Conservation (phyloP, 768 basidiomycete species). For the Boletellus sp. region DNA sequence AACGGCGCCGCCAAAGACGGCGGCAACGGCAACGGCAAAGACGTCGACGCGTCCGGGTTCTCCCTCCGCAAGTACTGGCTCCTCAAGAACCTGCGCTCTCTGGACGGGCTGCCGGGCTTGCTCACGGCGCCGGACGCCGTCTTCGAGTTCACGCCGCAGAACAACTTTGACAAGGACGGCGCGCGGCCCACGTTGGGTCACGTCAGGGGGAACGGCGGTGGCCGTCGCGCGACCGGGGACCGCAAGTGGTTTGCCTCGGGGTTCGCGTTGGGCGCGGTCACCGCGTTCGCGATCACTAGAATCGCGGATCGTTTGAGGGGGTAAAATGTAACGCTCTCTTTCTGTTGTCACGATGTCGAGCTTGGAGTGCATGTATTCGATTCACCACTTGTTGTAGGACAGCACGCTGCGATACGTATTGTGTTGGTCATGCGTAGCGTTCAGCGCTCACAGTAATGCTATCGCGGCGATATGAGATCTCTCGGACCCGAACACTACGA, state of each 20-base stretch:
- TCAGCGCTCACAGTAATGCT: too few species aligned
- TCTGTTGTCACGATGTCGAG: too few species aligned
- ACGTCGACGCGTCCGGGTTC: slow-evolving; percentile 4
- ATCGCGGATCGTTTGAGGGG: not conserved
- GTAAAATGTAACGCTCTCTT: not conserved
- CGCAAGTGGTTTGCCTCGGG: slow-evolving; percentile 17
- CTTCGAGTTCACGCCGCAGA: slow-evolving; percentile 5
- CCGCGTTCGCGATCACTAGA: slow-evolving; percentile 5
- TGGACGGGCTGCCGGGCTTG: slow-evolving; percentile 60
- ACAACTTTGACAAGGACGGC: slow-evolving; percentile 15
- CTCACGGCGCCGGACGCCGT: slow-evolving; percentile 22
- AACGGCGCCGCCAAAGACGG: not conserved
- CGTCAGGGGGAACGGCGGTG: not conserved
- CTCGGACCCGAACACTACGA: too few species aligned
- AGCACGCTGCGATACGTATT: too few species aligned
- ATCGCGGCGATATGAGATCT: too few species aligned
- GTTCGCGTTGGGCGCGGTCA: slow-evolving; percentile 15
- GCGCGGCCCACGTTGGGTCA: slow-evolving; percentile 13
- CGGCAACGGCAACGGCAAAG: not conserved
- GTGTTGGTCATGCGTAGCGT: too few species aligned
- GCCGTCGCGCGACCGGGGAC: not conserved
- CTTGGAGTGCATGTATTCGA: too few species aligned
- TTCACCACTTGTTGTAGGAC: too few species aligned
- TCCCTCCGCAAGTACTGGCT: slow-evolving; percentile 56
- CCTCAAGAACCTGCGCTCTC: slow-evolving; percentile 43